phyloP scores from a whole-genome alignment of 2,329 filamentous ascomycete species.

The Aspergillus chevalieri region DNA sequence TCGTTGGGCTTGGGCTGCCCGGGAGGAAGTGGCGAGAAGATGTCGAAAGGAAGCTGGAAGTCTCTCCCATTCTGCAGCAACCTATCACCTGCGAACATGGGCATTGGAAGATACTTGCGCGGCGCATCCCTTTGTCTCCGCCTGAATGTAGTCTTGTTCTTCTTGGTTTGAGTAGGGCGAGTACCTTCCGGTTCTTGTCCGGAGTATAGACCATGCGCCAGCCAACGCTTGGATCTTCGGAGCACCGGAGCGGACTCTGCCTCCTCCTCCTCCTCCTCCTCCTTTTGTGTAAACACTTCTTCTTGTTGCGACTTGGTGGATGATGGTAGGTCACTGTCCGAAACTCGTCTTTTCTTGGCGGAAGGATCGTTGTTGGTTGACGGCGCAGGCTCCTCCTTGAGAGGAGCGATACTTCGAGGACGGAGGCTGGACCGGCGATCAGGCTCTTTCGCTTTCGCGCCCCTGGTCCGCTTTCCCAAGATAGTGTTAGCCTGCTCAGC shows the following conservation, averaged over 20 bases:
- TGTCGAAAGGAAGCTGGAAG: slow-evolving; percentile 83
- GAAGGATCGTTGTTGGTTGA: slow-evolving; percentile 23
- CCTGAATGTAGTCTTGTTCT: slow-evolving; percentile 35
- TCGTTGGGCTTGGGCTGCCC: slow-evolving; percentile 88
- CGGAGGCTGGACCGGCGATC: slow-evolving; percentile 51
- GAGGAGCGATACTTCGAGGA: slow-evolving; percentile 36
- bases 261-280: slow-evolving; percentile 13
- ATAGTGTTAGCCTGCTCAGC: slow-evolving; percentile 45
- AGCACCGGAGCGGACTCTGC: slow-evolving; percentile 15
- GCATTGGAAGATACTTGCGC: slow-evolving; percentile 58
- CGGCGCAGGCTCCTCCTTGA: slow-evolving; percentile 19
- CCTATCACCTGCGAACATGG: slow-evolving; percentile 70
- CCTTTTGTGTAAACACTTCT: slow-evolving; percentile 3
- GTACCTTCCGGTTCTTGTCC: slow-evolving; percentile 60
- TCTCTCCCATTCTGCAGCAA: slow-evolving; percentile 66
- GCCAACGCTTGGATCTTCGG: slow-evolving; percentile 63
- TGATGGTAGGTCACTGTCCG: slow-evolving; percentile 26
- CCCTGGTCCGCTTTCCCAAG: slow-evolving; percentile 57
- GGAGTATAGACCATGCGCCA: slow-evolving; percentile 76
- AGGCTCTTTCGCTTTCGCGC: slow-evolving; percentile 53
- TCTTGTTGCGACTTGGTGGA: slow-evolving; percentile 17
- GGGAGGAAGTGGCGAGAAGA: slow-evolving; percentile 78
- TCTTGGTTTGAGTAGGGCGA: slow-evolving; percentile 45
- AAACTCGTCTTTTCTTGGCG: slow-evolving; percentile 39
- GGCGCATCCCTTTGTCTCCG: slow-evolving; percentile 22